phyloP scores from a whole-genome alignment of 257 asterid species.

The Przewalskia tangutica region DNA sequence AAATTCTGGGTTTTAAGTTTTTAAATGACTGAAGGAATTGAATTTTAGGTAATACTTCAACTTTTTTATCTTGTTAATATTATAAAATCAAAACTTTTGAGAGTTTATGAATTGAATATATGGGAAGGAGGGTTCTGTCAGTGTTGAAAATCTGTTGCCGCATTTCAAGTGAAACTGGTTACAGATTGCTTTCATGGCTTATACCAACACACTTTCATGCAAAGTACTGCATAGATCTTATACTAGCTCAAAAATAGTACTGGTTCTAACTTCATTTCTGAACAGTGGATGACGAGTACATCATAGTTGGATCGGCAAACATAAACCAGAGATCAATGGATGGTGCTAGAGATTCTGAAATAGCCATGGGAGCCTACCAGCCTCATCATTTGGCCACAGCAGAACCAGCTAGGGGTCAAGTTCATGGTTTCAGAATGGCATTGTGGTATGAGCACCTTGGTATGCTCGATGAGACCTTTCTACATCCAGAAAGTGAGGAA shows the following conservation, averaged over 20 bases:
- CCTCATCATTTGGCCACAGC: slow-evolving; percentile 51
- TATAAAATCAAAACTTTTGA: neutral
- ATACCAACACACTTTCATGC: neutral
- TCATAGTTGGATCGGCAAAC: slow-evolving; percentile 83
- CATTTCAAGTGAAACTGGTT: neutral
- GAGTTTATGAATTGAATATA: neutral
- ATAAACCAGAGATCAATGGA: slow-evolving; percentile 98
- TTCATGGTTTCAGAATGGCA: slow-evolving; percentile 85
- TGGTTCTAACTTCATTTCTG: neutral
- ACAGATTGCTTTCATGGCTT: neutral
- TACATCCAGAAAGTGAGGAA: slow-evolving; percentile 42
- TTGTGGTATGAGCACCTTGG: slow-evolving; percentile 94
- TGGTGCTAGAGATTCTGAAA: slow-evolving; percentile 83
- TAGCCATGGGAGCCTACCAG: slow-evolving; percentile 84
- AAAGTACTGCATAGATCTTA: neutral
- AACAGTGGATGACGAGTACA: slow-evolving; percentile 88
- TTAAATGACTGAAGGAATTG: neutral
- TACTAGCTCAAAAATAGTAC: neutral
- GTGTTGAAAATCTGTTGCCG: neutral
- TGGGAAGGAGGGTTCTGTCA: neutral
- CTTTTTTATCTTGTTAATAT: neutral
- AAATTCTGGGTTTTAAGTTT: neutral
- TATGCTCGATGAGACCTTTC: slow-evolving; percentile 65
- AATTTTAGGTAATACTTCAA: neutral
- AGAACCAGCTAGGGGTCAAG: slow-evolving; percentile 65